Percentiles rank a stretch among this genome's conserved stretches.
phyloP scores from a whole-genome alignment of 257 asterid species.

The Petunia secreta region DNA sequence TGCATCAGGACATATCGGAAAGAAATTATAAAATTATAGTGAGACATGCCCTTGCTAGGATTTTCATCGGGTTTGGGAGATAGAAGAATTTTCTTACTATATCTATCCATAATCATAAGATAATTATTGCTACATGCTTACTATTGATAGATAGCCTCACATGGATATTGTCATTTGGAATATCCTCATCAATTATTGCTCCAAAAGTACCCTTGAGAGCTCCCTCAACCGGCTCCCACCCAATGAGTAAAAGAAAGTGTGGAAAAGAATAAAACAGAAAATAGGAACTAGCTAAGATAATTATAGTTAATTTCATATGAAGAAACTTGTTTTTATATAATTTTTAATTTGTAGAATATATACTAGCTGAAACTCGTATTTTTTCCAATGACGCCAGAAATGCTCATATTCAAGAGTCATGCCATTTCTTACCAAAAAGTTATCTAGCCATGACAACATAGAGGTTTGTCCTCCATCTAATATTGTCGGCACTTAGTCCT shows the following conservation, averaged over 20 bases:
- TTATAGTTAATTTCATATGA: background rate
- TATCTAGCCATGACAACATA: background rate
- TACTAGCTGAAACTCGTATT: background rate
- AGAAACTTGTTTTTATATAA: background rate
- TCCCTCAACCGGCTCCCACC: background rate
- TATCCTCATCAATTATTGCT: background rate
- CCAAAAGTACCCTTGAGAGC: background rate
- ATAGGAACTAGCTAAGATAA: background rate
- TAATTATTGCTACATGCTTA: background rate
- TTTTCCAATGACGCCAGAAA: background rate
- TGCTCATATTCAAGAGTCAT: background rate
- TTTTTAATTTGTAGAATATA: background rate
- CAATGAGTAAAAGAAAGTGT: background rate
- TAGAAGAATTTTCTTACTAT: background rate
- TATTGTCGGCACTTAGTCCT: too few species aligned
- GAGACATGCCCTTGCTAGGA: background rate
- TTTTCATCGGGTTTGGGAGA: background rate
- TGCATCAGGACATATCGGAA: background rate
- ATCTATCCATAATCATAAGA: background rate
- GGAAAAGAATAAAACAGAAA: background rate
- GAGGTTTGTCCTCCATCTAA: background rate
- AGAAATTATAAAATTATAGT: background rate
- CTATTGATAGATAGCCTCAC: background rate
- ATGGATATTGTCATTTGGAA: too few species aligned
- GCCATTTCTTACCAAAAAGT: background rate